Evolutionary conservation across 1,284 basidiomycete genomes (phyloP), one percentile per base, ranked within the genome.

Genomic region (Vanrija pseudolonga): DNA sequence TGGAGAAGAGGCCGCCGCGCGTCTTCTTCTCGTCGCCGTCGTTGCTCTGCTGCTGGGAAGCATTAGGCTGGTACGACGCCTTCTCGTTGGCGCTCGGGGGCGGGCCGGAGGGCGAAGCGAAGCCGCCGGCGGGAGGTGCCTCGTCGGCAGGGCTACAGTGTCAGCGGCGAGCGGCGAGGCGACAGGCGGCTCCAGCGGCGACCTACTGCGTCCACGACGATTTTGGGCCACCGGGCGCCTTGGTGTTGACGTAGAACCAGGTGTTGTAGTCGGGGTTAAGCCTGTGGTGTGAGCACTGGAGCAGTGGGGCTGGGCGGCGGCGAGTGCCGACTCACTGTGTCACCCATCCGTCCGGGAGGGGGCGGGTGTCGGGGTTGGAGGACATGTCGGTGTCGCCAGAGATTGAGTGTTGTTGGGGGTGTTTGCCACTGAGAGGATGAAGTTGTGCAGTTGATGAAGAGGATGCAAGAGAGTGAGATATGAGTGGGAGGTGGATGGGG

Each of bases 231-330:
- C 71, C 72, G 4, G 73, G 67, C 7, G 69, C 68, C 17, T 69
- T 68, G 49, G 67, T 74, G 62, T 78, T 73, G 18, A 76, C 53
- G 62, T 77, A 78, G 65, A 76, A 78, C 72, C 73, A 76, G 1
- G 74, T 63, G 45, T 75, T 66, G 63, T 78, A 67, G n/a, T 73
- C 61, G n/a, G 64, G 51, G 60, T 77, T 72, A 59, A 69, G 74
- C 49, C 72, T 73, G 44, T 19, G 14, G 41, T 20, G 28, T 41
- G 5, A 37, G 40, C 44, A 15, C 4, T 17, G 20, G 23, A 42
- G 15, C 8, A 18, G 32, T 26, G 20, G 23, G 36, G 24, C 37
- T 32, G 3, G 24, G 26, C 22, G 50, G 22, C 24, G 36, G 28
- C 18, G 19, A 18, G 37, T 12, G 41, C 36, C 6, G 26, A 64